A percentile compares a stretch with the other conserved stretches of the same genome.
Evolutionary conservation across 1,139 yeast genomes (phyloP).

Genomic region (Saccharomyces hybrid): DNA sequence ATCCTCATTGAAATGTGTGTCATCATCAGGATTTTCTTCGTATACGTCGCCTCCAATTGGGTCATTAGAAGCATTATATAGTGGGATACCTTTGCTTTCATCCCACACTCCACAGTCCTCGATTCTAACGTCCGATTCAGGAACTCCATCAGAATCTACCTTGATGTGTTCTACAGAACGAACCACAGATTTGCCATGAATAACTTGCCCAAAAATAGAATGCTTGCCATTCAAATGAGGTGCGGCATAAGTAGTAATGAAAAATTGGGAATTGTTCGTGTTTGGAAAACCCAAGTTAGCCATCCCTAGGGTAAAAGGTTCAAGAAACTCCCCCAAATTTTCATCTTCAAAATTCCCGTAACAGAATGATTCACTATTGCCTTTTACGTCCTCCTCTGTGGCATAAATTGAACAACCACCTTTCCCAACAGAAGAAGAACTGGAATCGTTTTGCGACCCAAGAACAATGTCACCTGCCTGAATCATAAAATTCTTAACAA

Average conservation of each 20-base stretch:
- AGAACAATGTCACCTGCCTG: constrained; percentile 63
- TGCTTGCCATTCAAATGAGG: constrained; percentile 73
- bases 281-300: constrained; percentile 55
- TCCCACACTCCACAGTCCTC: constrained; percentile 62
- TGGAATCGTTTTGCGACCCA: constrained; percentile 29
- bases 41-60: constrained; percentile 58
- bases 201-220: constrained; percentile 62
- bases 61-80: constrained; percentile 54
- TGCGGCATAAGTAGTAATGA: constrained; percentile 62
- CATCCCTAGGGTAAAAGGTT: constrained; percentile 56
- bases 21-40: constrained; percentile 74
- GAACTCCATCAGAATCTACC: constrained; percentile 42
- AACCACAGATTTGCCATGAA: constrained; percentile 63
- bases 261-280: constrained; percentile 70
- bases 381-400: constrained; percentile 21
- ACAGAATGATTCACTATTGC: constrained; percentile 12
- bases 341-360: constrained; percentile 52
- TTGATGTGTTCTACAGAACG: constrained; percentile 51
- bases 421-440: constrained; percentile 40
- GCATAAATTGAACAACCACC: constrained; percentile 46
- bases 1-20: constrained; percentile 48
- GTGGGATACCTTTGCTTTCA: constrained; percentile 45
- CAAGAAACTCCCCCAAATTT: constrained; percentile 42
- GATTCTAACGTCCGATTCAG: constrained; percentile 42
- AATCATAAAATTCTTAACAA: constrained; percentile 69